Evolutionary conservation across 495 filamentous ascomycete species (phyloP).

Genomic region (Podospora pseudocomata): DNA sequence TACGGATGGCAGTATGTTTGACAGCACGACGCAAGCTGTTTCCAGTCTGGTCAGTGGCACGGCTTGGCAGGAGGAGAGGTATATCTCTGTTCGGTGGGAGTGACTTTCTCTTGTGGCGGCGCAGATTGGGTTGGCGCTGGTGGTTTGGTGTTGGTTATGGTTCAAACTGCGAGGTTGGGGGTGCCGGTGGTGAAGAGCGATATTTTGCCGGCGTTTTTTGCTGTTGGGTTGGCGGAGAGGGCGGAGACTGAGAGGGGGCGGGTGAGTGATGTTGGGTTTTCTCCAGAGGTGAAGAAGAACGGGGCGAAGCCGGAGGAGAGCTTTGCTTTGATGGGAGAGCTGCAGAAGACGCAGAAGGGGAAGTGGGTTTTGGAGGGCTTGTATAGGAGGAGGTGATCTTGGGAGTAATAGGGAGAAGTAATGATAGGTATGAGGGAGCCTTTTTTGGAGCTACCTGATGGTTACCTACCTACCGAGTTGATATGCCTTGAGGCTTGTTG

Average conservation of each 20-base stretch:
- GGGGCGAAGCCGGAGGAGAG: not conserved
- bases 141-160: not conserved
- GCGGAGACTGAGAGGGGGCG: not conserved
- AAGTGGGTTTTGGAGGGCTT: slow-evolving; percentile 2
- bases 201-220: slow-evolving; percentile 1
- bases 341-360: not conserved
- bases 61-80: not conserved
- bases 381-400: not conserved
- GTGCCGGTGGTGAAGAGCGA: slow-evolving; percentile 1
- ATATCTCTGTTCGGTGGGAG: slow-evolving; percentile 3
- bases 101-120: slow-evolving; percentile 2
- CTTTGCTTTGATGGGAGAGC: not conserved
- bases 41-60: not conserved
- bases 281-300: not conserved
- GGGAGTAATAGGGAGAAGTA: too few relatives aligned
- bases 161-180: not conserved
- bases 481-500: not conserved
- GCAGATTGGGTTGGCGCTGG: not conserved
- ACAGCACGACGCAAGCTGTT: not conserved
- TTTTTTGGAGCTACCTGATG: too few relatives aligned
- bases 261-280: not conserved
- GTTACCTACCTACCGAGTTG: too few relatives aligned
- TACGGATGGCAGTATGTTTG: not conserved
- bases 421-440: too few relatives aligned
- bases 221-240: not conserved